A percentile compares a stretch with the other conserved stretches of the same genome.
phyloP scores from a whole-genome alignment of 176 grass and related monocot genomes.

The Bonia amplexicaulis region DNA sequence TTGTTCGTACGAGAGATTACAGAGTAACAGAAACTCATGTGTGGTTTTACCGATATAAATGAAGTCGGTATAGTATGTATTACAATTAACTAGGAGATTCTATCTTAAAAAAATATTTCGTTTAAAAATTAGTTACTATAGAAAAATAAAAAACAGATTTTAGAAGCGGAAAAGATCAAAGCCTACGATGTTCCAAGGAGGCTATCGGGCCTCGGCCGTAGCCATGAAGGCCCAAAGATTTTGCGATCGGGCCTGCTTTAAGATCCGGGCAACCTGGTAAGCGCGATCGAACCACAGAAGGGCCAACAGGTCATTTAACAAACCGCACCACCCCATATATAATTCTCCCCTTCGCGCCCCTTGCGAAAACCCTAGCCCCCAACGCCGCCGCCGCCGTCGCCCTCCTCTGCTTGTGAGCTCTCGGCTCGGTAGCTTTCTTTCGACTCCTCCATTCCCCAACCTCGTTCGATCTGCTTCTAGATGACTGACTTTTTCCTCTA shows the following conservation, averaged over 20 bases:
- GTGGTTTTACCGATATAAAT: no score
- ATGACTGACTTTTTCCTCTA: background rate
- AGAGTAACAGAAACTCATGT: no score
- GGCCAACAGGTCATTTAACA: background rate
- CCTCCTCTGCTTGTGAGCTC: background rate
- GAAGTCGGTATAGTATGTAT: no score
- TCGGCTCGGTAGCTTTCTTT: constrained; percentile 11
- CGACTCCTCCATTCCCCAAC: background rate
- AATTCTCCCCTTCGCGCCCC: background rate
- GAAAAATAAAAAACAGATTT: no score
- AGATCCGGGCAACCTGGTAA: background rate
- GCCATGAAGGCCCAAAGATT: background rate
- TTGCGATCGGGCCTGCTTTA: background rate
- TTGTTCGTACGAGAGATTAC: no score
- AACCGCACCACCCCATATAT: background rate
- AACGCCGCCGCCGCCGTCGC: constrained; percentile 11
- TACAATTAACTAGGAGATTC: no score
- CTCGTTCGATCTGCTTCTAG: background rate
- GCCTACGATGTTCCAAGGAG: background rate
- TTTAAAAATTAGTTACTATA: no score
- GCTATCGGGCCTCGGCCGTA: background rate
- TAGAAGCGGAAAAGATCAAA: no score
- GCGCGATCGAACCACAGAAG: background rate
- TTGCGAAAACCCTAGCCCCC: constrained; percentile 34
- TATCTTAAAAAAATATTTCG: no score